These are phyloP conservation scores for Lactarius hatsudake DNA, from an alignment of 768 basidiomycete genomes.

Conservation along the genomic window DNA sequence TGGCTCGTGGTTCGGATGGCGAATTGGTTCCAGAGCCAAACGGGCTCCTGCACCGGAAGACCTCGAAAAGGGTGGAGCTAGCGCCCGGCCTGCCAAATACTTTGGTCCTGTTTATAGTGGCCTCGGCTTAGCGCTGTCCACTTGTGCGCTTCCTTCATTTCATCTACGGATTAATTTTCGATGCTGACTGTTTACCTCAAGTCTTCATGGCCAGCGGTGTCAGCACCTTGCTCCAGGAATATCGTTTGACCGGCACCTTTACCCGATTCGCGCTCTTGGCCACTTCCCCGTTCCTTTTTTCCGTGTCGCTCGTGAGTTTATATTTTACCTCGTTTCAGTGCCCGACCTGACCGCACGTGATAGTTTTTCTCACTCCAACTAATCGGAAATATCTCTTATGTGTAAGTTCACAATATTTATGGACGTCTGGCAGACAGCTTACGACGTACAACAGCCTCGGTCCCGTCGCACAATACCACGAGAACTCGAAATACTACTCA, in stretches of 20 bases:
- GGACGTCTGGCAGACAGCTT: neutral
- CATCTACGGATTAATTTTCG: neutral
- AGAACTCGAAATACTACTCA: slow-evolving; percentile 83
- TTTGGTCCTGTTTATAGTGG: slow-evolving; percentile 74
- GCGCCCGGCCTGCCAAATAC: slow-evolving; percentile 43
- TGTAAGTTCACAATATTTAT: slow-evolving; percentile 42
- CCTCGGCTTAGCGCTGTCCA: slow-evolving; percentile 58
- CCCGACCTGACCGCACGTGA: neutral
- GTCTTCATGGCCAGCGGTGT: slow-evolving; percentile 69
- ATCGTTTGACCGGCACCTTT: slow-evolving; percentile 59
- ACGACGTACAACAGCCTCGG: slow-evolving; percentile 50
- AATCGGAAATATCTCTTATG: slow-evolving; percentile 58
- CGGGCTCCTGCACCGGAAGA: slow-evolving; percentile 35
- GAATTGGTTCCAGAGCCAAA: slow-evolving; percentile 34
- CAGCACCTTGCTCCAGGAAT: slow-evolving; percentile 60
- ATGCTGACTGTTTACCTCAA: slow-evolving; percentile 30
- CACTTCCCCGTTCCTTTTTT: slow-evolving; percentile 69
- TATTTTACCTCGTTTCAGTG: neutral
- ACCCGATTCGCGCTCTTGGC: slow-evolving; percentile 62
- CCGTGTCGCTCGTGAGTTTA: slow-evolving; percentile 62
- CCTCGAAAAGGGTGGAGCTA: slow-evolving; percentile 48
- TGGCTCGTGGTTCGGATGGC: slow-evolving; percentile 31
- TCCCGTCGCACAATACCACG: slow-evolving; percentile 80
- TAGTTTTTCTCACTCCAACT: slow-evolving; percentile 78
- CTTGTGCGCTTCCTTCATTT: slow-evolving; percentile 46